Base-by-base conservation (phyloP, 2,329 filamentous ascomycete genomes). In the Hirsutella thompsonii region DNA sequence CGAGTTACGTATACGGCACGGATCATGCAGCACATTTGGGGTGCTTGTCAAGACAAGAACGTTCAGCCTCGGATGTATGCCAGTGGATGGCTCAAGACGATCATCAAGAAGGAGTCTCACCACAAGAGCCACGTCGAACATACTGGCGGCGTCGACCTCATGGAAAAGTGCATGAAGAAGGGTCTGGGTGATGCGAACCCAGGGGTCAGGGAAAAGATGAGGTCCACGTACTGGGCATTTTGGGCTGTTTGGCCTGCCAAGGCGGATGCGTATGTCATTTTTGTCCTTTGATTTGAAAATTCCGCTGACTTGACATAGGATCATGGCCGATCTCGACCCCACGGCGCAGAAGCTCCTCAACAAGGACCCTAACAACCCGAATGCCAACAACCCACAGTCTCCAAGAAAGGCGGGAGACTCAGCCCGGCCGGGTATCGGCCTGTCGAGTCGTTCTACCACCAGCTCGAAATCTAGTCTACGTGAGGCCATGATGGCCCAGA, bases 1-100 rank as follows among this genome's bases (percentile, higher is more conserved):
- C 80, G 82, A 50, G 82, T 83, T 23, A 81, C 88, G 0, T 96
- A 90, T 62, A 89, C 74, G 46, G 67, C 71, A 44, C 81, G 88
- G 21, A 71, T 95, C 46, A 74, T 95, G 69, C 84, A 94, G 58
- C 90, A 96, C 53, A 69, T 96, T 37, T 84, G 79, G 67, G 66
- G 68, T 41, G 89, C 90, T 20, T 83, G 76, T 46, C 83, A 93
- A 57, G 90, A 98, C 65, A 96, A 95, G 67, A 96, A 95, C 55
- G 81, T 89, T 2, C 83, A 92, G 54, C 82, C 89, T 14, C 79
- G 92, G 46, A 76, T 76, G 2, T 94, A 81, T 59, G 82, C 81
- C 2, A 71, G 83, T 2, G 80, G 74, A 8, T 98, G 92, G 92
- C 64, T 96, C 23, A 84, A 81, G 60, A 93, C 82, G 1, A 61